A percentile compares a stretch with the other conserved stretches of the same genome.
Conservation (phyloP, 2,329 filamentous ascomycete genomes). For the Cytospora leucostoma region DNA sequence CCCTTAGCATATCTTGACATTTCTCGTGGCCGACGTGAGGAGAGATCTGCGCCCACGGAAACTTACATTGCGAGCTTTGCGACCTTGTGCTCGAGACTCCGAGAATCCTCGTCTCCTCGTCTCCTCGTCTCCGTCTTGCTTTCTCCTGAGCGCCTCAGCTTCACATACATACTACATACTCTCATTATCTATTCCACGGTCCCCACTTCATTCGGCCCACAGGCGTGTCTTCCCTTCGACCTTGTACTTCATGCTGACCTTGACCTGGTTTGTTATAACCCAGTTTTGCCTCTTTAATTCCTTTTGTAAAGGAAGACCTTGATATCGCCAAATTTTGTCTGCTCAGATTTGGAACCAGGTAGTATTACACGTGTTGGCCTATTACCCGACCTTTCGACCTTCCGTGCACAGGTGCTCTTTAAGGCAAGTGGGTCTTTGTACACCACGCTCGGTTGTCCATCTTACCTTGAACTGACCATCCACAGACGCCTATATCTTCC, state of each 20-base stretch:
- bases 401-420: neutral
- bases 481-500: neutral
- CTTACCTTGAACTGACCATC: neutral
- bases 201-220: neutral
- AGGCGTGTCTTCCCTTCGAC: too few species aligned
- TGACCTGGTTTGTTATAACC: too few species aligned
- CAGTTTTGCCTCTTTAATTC: too few species aligned
- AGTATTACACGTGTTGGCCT: neutral
- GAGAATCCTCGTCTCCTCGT: neutral
- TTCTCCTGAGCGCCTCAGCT: neutral
- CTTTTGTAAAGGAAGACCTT: too few species aligned
- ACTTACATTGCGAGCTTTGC: conserved; percentile 3
- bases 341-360: neutral
- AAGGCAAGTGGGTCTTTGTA: neutral
- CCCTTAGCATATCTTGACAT: conserved; percentile 22
- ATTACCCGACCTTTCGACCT: neutral
- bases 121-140: neutral
- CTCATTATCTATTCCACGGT: neutral
- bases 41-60: neutral
- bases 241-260: too few species aligned
- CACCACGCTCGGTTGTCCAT: neutral
- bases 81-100: conserved; percentile 10
- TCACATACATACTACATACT: neutral
- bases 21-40: conserved; percentile 19
- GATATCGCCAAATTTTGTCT: neutral